These are phyloP conservation scores for Lachnellula cervina DNA, from an alignment of 2,329 filamentous ascomycete genomes.

Conservation along the genomic window DNA sequence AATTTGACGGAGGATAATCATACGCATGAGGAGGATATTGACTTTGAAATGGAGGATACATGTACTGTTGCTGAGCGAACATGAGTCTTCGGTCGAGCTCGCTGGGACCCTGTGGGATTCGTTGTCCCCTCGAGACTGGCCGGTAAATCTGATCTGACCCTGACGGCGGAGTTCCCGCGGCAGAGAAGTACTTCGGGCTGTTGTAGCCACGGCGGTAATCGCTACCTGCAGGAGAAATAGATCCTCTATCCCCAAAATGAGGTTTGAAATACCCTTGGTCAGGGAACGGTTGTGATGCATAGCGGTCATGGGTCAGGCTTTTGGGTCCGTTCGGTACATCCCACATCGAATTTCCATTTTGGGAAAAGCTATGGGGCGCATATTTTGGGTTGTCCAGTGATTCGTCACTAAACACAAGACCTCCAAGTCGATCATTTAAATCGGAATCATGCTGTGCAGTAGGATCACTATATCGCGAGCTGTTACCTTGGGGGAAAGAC, in stretches of 20 bases:
- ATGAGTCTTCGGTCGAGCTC: slow-evolving; percentile 28
- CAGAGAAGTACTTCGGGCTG: slow-evolving; percentile 29
- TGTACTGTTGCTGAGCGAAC: slow-evolving; percentile 29
- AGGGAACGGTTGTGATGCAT: slow-evolving; percentile 25
- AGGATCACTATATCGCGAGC: slow-evolving; percentile 27
- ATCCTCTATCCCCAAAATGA: slow-evolving; percentile 25
- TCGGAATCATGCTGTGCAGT: slow-evolving; percentile 23
- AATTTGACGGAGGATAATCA: slow-evolving; percentile 36
- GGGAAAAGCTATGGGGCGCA: slow-evolving; percentile 19
- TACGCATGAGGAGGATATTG: slow-evolving; percentile 36
- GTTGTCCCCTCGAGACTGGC: slow-evolving; percentile 25
- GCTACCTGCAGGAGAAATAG: slow-evolving; percentile 29
- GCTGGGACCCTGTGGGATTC: slow-evolving; percentile 22
- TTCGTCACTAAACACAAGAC: slow-evolving; percentile 25
- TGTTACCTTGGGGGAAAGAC: slow-evolving; percentile 43
- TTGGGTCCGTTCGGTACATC: slow-evolving; percentile 23
- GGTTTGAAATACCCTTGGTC: slow-evolving; percentile 28
- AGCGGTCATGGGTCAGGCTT: slow-evolving; percentile 20
- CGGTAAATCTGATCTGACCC: slow-evolving; percentile 27
- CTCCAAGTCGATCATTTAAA: slow-evolving; percentile 26
- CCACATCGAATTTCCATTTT: slow-evolving; percentile 25
- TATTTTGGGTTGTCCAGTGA: slow-evolving; percentile 26
- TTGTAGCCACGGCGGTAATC: slow-evolving; percentile 30
- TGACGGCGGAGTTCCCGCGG: slow-evolving; percentile 23
- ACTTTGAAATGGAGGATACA: slow-evolving; percentile 35